Evolutionary conservation across 179 eudicot species (phyloP).

Genomic region (Patellifolia procumbens): DNA sequence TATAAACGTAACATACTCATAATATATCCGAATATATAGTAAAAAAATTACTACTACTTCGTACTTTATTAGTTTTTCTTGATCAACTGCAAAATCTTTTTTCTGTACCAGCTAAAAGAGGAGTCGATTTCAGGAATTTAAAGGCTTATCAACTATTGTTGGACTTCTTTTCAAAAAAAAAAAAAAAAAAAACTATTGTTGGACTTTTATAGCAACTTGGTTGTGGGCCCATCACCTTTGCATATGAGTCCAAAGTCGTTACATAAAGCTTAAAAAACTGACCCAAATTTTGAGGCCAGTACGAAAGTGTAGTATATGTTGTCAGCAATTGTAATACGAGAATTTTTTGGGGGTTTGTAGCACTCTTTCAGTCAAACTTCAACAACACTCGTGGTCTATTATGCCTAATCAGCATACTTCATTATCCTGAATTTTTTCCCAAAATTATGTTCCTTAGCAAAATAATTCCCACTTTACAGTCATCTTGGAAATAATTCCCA

Average conservation of each 20-base stretch:
- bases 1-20: too few species aligned
- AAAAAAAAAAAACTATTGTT: background rate
- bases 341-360: constrained; percentile 4
- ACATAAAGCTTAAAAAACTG: background rate
- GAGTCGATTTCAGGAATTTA: background rate
- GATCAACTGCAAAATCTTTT: background rate
- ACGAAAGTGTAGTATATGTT: constrained; percentile 8
- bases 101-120: background rate
- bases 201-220: constrained; percentile 7
- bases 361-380: too few species aligned
- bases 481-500: too few species aligned
- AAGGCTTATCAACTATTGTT: background rate
- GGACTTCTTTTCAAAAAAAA: too few species aligned
- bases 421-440: too few species aligned
- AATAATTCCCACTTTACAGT: too few species aligned
- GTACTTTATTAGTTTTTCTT: background rate
- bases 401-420: background rate
- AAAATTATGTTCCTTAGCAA: too few species aligned
- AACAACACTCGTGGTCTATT: background rate
- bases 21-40: too few species aligned
- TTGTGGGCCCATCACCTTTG: background rate
- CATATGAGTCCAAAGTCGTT: background rate
- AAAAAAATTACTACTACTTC: background rate
- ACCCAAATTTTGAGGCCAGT: constrained; percentile 2
- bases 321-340: background rate